Percentiles rank a stretch among this genome's conserved stretches.
phyloP scores from a whole-genome alignment of 1,139 yeast species.

The Trichomonascaceae sp. region DNA sequence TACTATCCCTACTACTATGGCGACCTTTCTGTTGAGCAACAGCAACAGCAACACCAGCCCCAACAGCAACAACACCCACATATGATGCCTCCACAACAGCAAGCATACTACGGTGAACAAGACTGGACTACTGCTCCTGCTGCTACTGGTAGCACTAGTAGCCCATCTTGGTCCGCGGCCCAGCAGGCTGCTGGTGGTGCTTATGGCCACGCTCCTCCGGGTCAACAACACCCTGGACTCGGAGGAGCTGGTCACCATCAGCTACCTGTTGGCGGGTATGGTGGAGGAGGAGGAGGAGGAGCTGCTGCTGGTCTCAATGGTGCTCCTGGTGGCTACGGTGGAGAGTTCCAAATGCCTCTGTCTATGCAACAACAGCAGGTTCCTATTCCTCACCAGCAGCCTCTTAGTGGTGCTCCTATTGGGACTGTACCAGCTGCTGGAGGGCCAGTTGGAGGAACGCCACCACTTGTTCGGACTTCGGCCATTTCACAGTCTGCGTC shows the following conservation, averaged over 20 bases:
- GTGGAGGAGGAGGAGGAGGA: too few relatives aligned
- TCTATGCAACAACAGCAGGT: too few relatives aligned
- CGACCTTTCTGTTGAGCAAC: slow-evolving; percentile 1
- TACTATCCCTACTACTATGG: slow-evolving; percentile 1
- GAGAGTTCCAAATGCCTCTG: too few relatives aligned
- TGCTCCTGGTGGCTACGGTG: too few relatives aligned
- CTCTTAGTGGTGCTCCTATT: neutral
- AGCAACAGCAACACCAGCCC: slow-evolving; percentile 1
- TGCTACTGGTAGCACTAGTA: neutral
- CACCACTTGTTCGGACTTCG: slow-evolving; percentile 19
- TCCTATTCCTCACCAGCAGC: slow-evolving; percentile 2
- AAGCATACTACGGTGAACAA: too few relatives aligned
- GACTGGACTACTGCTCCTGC: neutral
- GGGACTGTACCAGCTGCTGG: too few relatives aligned
- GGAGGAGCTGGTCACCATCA: neutral
- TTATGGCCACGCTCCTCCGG: neutral
- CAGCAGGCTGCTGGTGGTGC: neutral
- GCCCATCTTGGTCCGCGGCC: neutral
- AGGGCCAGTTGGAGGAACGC: too few relatives aligned
- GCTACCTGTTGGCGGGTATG: slow-evolving; percentile 1
- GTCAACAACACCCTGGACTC: neutral
- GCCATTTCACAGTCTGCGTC: slow-evolving; percentile 21
- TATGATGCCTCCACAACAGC: slow-evolving; percentile 1
- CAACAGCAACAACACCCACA: slow-evolving; percentile 3
- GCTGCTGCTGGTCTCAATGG: too few relatives aligned